Base-by-base conservation (phyloP, 2,329 filamentous ascomycete species). In the Metarhizium robertsii region DNA sequence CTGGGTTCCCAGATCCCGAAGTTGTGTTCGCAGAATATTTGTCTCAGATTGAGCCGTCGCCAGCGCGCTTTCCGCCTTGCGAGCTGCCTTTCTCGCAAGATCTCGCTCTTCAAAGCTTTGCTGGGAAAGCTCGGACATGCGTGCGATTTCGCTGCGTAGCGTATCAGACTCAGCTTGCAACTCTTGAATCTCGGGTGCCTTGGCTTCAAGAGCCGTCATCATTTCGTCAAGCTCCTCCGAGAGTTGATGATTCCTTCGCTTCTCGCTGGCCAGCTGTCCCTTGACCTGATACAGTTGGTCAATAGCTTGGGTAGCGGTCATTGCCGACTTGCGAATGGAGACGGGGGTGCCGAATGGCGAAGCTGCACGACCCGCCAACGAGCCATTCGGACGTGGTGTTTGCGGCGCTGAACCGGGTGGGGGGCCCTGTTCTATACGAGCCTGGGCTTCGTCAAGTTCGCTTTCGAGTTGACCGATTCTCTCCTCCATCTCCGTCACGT, bases 1-100 rank as follows among this genome's bases (percentile, higher is more conserved):
- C 69, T 99, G 92, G 1, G 88, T 86, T 64, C 91, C 91, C 20
- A 95, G 79, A 69, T 97, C 94, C 38, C 92, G 87, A 8, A 97
- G 77, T 67, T 96, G 91, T 61, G 91, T 88, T 53, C 87, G 87
- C 29, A 95, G 76, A 43, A 96, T 89, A 58, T 88, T 85, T 36
- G 81, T 79, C 71, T 97, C 91, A 1, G 81, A 77, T 58, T 84
- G 79, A 0, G 79, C 75, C 1, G 76, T 82, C 29, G 76, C 79
- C 55, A 91, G 79, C 55, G 89, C 81, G n/a, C 82, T 81, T 66
- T 94, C 86, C 53, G 86, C 87, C 71, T 88, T 92, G 61, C 91
- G 83, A 11, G 87, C 81, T 29, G 88, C 86, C 69, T 90, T 92
- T 57, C 85, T 85, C 1, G 91, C 88, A 5, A 75, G 71, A 61